Base-by-base conservation (phyloP, 768 basidiomycete species). In the Boletales sp. region DNA sequence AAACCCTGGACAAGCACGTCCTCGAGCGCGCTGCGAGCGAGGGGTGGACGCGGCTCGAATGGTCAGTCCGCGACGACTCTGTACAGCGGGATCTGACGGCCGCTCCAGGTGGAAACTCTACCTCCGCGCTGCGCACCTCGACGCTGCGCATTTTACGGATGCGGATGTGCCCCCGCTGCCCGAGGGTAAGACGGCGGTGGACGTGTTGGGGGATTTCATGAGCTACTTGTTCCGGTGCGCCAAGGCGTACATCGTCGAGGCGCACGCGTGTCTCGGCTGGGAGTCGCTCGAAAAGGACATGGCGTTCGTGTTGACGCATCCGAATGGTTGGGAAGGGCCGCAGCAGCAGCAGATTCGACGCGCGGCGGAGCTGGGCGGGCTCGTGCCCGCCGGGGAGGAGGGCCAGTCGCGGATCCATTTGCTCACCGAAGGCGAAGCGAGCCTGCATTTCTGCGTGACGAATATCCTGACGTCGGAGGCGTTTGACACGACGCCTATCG, bases 371-470 rank as follows among this genome's bases (percentile, higher is more conserved):
- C 57, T 60, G 15, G 82, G 78, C 2, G 77, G 78, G 7, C 69
- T 85, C 9, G 65, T 84, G 41, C 67, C 72, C 1, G 62, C 75
- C 36, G 72, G 60, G 46, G 45, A 58, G 2, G 60, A 60, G 7
- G 75, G 71, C 0, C 73, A 34, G 29, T 60, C 65, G 2, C 73
- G 78, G 0, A 59, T 83, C 2, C 74, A 72, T 4, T 78, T 84
- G 46, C 75, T 83, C 5, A 83, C 81, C 0, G 82, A 84, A 52
- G 82, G 82, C 1, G 82, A 83, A 60, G 82, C 82, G 0, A 81
- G 34, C 15, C 34, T 34, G 5, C 76, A 83, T 56, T 83, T 77
- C 53, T 82, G 80, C 40, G 68, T 82, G 15, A 67, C 71, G 37
- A 75, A 72, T 52, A 72, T 76, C 0, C 56, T 78, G 6, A 65